Conservation (phyloP, 2,329 filamentous ascomycete genomes). For the Lasiodiplodia sp. region DNA sequence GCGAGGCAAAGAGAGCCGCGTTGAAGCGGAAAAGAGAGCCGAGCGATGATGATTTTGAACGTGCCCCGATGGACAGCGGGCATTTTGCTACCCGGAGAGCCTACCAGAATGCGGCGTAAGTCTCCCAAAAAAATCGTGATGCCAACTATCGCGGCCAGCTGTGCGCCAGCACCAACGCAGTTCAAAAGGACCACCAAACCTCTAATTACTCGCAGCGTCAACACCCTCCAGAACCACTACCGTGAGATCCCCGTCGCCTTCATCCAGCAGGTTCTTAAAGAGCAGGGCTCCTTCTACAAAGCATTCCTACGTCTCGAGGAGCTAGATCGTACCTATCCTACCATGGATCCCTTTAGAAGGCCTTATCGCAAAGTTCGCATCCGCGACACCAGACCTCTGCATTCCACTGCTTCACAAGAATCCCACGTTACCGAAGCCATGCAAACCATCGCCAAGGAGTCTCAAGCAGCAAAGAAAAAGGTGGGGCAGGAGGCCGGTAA, state of each 20-base stretch:
- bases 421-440: neutral
- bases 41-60: neutral
- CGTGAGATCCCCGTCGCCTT: slow-evolving; percentile 45
- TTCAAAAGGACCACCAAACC: neutral
- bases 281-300: slow-evolving; percentile 47
- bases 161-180: neutral
- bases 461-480: slow-evolving; percentile 40
- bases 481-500: slow-evolving; percentile 35
- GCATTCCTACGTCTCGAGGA: slow-evolving; percentile 45
- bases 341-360: slow-evolving; percentile 40
- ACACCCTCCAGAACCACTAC: slow-evolving; percentile 53
- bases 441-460: slow-evolving; percentile 27
- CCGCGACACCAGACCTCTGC: neutral
- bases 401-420: neutral
- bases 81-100: neutral
- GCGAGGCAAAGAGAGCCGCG: slow-evolving; percentile 35
- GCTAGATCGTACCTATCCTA: slow-evolving; percentile 42
- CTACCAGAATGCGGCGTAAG: slow-evolving; percentile 19
- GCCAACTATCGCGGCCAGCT: neutral
- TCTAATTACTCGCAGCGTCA: slow-evolving; percentile 33
- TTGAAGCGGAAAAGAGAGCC: slow-evolving; percentile 42
- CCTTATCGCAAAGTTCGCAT: slow-evolving; percentile 32
- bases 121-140: neutral
- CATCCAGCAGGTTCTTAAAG: slow-evolving; percentile 41
- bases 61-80: neutral